A percentile compares a stretch with the other conserved stretches of the same genome.
phyloP scores from a whole-genome alignment of 805 yeast genomes.

The Schizosaccharomyces japonicus region DNA sequence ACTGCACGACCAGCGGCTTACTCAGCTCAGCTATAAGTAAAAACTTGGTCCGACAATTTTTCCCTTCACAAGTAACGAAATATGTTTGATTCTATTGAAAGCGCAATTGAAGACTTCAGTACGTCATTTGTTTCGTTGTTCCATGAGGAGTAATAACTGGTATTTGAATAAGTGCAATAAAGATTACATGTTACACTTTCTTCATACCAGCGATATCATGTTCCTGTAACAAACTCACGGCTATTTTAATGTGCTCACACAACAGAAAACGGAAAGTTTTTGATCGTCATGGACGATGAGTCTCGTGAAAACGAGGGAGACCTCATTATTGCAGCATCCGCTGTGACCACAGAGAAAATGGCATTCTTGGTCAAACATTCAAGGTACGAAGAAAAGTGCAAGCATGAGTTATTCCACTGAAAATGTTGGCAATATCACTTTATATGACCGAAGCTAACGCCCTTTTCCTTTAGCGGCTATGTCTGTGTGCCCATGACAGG shows the following conservation, averaged over 20 bases:
- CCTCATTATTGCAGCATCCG: slow-evolving; percentile 74
- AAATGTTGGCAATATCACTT: not conserved
- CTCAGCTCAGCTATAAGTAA: too few species aligned
- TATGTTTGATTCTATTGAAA: slow-evolving; percentile 3
- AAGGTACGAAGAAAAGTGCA: slow-evolving; percentile 9
- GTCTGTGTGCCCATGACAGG: slow-evolving; percentile 75
- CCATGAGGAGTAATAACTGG: too few species aligned
- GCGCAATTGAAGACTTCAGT: slow-evolving; percentile 1
- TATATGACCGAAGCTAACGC: not conserved
- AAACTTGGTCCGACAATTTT: too few species aligned
- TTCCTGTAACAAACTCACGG: too few species aligned
- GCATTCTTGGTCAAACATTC: slow-evolving; percentile 64
- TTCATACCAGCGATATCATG: too few species aligned
- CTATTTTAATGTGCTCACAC: slow-evolving; percentile 2
- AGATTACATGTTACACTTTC: too few species aligned
- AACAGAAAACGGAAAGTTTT: slow-evolving; percentile 45
- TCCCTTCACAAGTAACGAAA: not conserved
- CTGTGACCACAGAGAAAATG: slow-evolving; percentile 60
- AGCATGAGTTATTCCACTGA: too few species aligned
- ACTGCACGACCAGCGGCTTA: too few species aligned
- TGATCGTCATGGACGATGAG: slow-evolving; percentile 93
- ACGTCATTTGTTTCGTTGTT: not conserved
- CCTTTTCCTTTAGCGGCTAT: slow-evolving; percentile 29
- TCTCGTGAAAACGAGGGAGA: slow-evolving; percentile 95
- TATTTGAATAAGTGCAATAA: too few species aligned